Evolutionary conservation across 495 filamentous ascomycete species (phyloP), one percentile per base, ranked within the genome.

Genomic region (Penicillium bialowiezense): DNA sequence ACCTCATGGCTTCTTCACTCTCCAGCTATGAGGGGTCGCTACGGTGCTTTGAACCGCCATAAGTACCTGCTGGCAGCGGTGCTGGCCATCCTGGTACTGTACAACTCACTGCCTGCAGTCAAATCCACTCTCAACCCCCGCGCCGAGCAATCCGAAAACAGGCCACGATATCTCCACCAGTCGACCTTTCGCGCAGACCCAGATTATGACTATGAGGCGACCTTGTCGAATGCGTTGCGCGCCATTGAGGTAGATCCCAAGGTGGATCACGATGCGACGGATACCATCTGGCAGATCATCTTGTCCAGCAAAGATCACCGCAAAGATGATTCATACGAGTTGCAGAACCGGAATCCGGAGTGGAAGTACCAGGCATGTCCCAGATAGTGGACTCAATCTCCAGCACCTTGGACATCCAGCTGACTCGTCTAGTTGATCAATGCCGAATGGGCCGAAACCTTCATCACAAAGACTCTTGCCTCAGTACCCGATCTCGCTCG

Each of bases 201-300:
- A 0, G 64, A 56, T 2, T 71, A 67, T 45, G 70, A 72, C 50
- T 46, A 35, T 15, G 51, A 48, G 17, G 13, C 7, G 12, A 23
- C 45, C 7, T 28, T 70, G 7, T 56, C 56, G 0, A 15, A 56
- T 37, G 67, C 63, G 4, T 45, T 73, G 26, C 52, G 42, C 15
- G 32, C 51, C 3, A 48, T 73, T 6, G 68, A 73, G 28, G 15
- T 42, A 1, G 36, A 44, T 12, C 53, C 52, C 7, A 18, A 38
- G 13, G 20, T 47, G 2, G 43, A 53, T 20, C 50, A 46, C 1
- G 20, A 41, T 2, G 51, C 52, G 0, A 33, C 58, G 5, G 48
- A 65, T 13, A 62, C 51, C 2, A 50, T 73, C 31, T 73, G 68
- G 70, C 70, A 73, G 55, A 68, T 72, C 12, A 53, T 63, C 29